Conservation (phyloP, 768 basidiomycete genomes). For the Russula griseocarnosa region DNA sequence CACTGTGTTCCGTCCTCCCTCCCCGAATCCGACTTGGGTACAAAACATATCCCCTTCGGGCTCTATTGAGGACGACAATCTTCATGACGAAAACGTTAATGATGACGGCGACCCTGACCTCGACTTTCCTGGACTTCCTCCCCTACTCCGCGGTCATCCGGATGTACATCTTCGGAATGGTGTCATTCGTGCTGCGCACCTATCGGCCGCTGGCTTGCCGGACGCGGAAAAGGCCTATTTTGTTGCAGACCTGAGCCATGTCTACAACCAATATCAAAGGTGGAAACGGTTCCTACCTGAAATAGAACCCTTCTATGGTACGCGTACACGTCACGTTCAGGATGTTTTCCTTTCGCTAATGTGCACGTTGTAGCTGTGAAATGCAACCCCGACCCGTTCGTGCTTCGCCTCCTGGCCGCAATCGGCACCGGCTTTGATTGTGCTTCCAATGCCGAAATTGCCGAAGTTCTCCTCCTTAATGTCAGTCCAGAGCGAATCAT, state of each 20-base stretch:
- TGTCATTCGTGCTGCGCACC: constrained; percentile 60
- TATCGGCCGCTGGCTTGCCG: constrained; percentile 49
- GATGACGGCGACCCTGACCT: constrained; percentile 34
- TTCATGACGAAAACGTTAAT: constrained; percentile 2
- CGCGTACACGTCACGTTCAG: constrained; percentile 37
- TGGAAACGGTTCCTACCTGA: constrained; percentile 77
- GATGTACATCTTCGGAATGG: constrained; percentile 72
- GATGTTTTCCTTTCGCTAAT: constrained; percentile 51
- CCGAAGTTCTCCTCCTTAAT: constrained; percentile 66
- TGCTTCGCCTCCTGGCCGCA: constrained; percentile 84
- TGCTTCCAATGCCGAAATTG: constrained; percentile 92
- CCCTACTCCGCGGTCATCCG: constrained; percentile 63
- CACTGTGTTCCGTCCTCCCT: constrained; percentile 21
- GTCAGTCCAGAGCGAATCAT: constrained; percentile 81
- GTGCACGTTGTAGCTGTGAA: constrained; percentile 74
- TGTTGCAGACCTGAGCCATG: constrained; percentile 86
- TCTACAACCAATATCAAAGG: constrained; percentile 78
- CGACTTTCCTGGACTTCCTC: constrained; percentile 61
- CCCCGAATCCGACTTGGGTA: constrained; percentile 27
- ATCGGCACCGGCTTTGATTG: constrained; percentile 96
- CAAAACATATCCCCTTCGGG: background rate
- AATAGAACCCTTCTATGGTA: constrained; percentile 93
- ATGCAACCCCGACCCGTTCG: constrained; percentile 96
- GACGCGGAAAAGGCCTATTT: constrained; percentile 95
- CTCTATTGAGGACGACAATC: constrained; percentile 1